Conservation (phyloP, 2,329 filamentous ascomycete genomes). For the Trichoderma cornu-damae region DNA sequence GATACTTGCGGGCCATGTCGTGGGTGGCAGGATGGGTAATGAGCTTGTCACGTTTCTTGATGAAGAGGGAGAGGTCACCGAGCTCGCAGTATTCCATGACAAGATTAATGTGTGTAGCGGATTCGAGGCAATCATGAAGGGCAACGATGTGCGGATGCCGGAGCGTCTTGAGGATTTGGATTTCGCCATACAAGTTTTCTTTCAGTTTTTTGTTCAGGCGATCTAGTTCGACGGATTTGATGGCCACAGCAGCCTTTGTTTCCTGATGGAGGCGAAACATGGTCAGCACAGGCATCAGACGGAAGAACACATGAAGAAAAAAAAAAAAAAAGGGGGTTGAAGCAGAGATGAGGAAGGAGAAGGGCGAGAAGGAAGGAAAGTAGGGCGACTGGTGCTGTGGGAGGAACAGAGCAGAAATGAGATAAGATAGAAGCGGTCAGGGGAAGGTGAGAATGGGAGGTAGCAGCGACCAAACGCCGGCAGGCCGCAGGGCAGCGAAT, state of each 20-base stretch:
- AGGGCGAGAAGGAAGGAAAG: background rate
- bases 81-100: conserved; percentile 99
- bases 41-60: conserved; percentile 85
- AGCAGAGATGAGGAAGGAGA: background rate
- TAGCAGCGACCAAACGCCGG: background rate
- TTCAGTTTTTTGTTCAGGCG: conserved; percentile 95
- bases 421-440: no score
- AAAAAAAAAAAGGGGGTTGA: background rate
- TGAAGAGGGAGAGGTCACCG: conserved; percentile 89
- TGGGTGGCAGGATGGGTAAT: conserved; percentile 72
- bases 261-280: conserved; percentile 46
- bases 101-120: conserved; percentile 82
- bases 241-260: conserved; percentile 76
- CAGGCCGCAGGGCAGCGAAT: background rate
- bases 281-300: background rate
- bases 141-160: conserved; percentile 96
- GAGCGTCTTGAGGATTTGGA: conserved; percentile 87
- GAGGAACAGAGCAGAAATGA: background rate
- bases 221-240: conserved; percentile 90
- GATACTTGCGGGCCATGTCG: conserved; percentile 92
- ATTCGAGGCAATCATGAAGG: conserved; percentile 90
- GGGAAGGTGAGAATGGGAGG: background rate
- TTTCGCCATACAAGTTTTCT: conserved; percentile 92
- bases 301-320: background rate
- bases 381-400: background rate